These are phyloP conservation scores for Spongispora temasekensis DNA, from an alignment of 1,284 basidiomycete genomes.

Conservation along the genomic window DNA sequence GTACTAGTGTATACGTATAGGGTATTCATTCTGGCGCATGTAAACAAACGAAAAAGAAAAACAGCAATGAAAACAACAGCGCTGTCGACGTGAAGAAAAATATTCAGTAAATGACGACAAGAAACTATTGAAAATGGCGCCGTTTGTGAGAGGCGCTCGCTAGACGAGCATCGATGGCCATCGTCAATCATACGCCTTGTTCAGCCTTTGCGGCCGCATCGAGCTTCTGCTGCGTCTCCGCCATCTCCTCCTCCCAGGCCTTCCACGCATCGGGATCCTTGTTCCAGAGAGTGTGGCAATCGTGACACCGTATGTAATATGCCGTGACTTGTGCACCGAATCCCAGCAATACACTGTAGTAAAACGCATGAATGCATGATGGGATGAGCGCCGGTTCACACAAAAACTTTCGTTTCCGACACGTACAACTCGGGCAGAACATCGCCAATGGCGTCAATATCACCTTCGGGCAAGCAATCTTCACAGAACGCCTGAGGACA, in stretches of 20 bases:
- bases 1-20: no score
- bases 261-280: constrained; percentile 33
- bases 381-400: constrained; percentile 1
- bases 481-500: constrained; percentile 61
- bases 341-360: constrained; percentile 41
- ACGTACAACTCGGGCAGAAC: constrained; percentile 58
- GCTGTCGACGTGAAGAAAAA: neutral
- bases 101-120: no score
- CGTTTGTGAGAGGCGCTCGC: no score
- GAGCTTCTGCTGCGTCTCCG: constrained; percentile 37
- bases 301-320: constrained; percentile 52
- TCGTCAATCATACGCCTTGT: neutral
- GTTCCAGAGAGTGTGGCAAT: constrained; percentile 41
- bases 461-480: constrained; percentile 54
- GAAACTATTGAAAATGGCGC: neutral
- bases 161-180: no score
- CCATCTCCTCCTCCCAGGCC: constrained; percentile 43
- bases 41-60: neutral
- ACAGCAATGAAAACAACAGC: neutral
- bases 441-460: constrained; percentile 53
- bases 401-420: neutral
- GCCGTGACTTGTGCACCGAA: constrained; percentile 38
- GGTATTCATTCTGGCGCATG: neutral
- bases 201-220: constrained; percentile 6
- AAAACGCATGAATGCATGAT: neutral